Base-by-base conservation (phyloP, 805 yeast species). In the Kluyveromyces lactis region DNA sequence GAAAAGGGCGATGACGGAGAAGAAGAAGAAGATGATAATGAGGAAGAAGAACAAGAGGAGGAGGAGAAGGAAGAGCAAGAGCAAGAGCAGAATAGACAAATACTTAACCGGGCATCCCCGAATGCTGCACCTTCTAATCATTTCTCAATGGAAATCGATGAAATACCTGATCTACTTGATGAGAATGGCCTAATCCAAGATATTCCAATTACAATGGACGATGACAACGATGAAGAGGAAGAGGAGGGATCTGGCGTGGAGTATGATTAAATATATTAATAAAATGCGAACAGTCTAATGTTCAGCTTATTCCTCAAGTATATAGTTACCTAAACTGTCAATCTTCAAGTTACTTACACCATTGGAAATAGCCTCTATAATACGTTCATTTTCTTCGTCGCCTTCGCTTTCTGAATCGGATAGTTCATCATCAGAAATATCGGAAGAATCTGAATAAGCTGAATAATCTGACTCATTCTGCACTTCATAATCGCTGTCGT, bases 261-360 rank as follows among this genome's bases (percentile, higher is more conserved):
- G 28, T 67, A 63, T 18, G 64, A 58, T 15, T 64, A 46, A 39
- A 17, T 18, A 19, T 26, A 15, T 18, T 38, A 13, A 36, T 42
- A 33, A 42, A 44, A 35, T 45, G 45, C 11, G 50, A 48, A 26
- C 12, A 28, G 15, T 11, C 6, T 12, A 27, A 36, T 18, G 13
- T 18, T 15, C 11, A 16, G 16, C 13, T 31, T 29, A 21, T 7
- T 60, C 64, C 28, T 81, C 85, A 28, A 85, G 56, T 26, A 83
- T 79, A 56, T 85, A 85, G 60, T 85, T 85, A 30, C 95, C 95
- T 33, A 85, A 57, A 50, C 79, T 82, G 56, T 85, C 95, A 81
- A 81, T 78, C 56, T 81, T 82, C 47, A 85, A 60, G n/a, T 76
- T 70, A 34, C 72, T 68, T 2, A 71, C 73, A 16, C 90, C 92